Evolutionary conservation across 2,329 filamentous ascomycete species (phyloP).

Genomic region (Pseudogymnoascus sp.): DNA sequence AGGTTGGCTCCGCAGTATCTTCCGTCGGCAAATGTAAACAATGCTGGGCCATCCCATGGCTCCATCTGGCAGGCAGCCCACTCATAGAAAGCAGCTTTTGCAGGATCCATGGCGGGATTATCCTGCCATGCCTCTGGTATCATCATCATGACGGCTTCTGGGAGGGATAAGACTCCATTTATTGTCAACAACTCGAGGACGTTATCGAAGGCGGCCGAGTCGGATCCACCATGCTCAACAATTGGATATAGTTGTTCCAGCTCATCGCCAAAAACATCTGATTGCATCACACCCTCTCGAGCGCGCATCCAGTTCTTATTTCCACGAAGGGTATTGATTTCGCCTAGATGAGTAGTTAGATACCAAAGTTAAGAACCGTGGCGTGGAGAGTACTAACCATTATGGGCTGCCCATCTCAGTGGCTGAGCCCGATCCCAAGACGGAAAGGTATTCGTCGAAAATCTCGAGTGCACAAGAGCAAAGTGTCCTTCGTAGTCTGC

Average conservation of each 20-base stretch:
- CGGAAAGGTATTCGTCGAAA: constrained; percentile 97
- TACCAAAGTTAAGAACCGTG: constrained; percentile 18
- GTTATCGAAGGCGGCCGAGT: constrained; percentile 96
- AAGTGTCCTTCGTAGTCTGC: constrained; percentile 97
- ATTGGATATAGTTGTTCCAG: constrained; percentile 87
- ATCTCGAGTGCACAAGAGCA: constrained; percentile 90
- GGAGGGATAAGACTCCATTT: constrained; percentile 89
- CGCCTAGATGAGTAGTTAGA: constrained; percentile 39
- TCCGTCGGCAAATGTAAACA: constrained; percentile 95
- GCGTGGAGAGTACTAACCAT: constrained; percentile 47
- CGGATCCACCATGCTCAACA: constrained; percentile 91
- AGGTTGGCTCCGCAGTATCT: constrained; percentile 95
- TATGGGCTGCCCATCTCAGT: constrained; percentile 92
- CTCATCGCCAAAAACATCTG: constrained; percentile 84
- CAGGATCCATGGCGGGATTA: constrained; percentile 82
- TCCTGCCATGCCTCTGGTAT: constrained; percentile 97
- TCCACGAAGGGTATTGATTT: constrained; percentile 93
- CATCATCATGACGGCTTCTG: constrained; percentile 97
- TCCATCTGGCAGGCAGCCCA: constrained; percentile 99
- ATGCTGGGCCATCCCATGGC: constrained; percentile 91
- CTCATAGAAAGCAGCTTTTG: constrained; percentile 95
- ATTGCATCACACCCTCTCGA: constrained; percentile 89
- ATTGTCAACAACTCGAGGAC: constrained; percentile 89
- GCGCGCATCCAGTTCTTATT: constrained; percentile 99
- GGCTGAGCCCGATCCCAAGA: constrained; percentile 98